Evolutionary conservation across 163 green algal species (phyloP), one percentile per base, ranked within the genome.

Genomic region (Botryococcus braunii): DNA sequence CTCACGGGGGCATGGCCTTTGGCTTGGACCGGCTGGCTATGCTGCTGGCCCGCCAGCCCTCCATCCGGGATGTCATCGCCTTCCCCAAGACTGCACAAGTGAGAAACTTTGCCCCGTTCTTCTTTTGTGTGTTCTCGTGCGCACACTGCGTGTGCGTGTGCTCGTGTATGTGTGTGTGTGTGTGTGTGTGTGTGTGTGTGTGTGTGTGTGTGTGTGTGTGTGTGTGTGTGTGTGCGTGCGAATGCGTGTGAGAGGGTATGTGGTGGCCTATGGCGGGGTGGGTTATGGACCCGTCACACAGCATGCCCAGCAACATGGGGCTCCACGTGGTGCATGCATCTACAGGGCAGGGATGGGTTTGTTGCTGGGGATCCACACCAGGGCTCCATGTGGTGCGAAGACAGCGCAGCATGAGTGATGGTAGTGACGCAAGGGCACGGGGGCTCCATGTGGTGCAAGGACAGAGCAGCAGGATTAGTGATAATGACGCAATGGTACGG

Each of bases 31-130:
- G 93, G 50, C 60, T 73, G 3, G 57, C 65, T 32, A 77, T 77
- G 71, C 49, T 70, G 37, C 40, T 77, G 59, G 72, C 72, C 31
- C 82, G 83, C 0, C 82, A 78, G 49, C 62, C 76, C 17, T 94
- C 83, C 71, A 98, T 99, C 47, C 75, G 95, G 6, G 92, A 98
- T 70, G 95, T 99, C 38, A 99, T 99, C 72, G 95, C 95, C 23
- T 99, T 99, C 78, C 94, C 95, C 27, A 99, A 98, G 74, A 98
- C 90, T 0, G 83, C 90, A 9, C 75, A 86, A 50, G 90, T 82
- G 37, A 59, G 52, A n/a, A 1, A 29, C 0, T 57, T 25, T 2
- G 25, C 13, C 13, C 4, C 36, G 1, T 2, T 39, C 17, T 55
- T 8, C 11, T 21, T 50, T 21, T 25, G 9, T 66, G 59, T 11